Conservation (phyloP, 2,329 filamentous ascomycete species). For the Phaeosphaeria sp. region DNA sequence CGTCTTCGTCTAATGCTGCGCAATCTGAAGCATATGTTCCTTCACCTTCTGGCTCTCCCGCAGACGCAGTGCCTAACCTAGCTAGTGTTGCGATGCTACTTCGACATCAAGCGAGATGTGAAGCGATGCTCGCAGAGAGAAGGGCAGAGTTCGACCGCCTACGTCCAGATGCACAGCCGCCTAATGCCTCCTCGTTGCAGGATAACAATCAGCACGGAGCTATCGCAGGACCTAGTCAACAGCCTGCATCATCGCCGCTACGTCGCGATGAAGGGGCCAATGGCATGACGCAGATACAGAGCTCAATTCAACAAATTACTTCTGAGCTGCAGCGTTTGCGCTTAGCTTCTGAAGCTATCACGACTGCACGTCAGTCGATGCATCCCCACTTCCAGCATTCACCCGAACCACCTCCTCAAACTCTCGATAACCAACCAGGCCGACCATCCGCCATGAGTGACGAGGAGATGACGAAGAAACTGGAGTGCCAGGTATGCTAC, state of each 20-base stretch:
- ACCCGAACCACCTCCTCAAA: conserved; percentile 25
- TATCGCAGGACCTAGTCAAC: neutral
- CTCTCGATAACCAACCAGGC: conserved; percentile 55
- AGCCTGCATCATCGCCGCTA: conserved; percentile 5
- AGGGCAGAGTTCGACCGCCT: neutral
- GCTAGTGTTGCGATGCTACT: neutral
- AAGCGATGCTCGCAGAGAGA: neutral
- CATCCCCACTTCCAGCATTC: conserved; percentile 12
- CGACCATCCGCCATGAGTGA: conserved; percentile 57
- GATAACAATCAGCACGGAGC: neutral
- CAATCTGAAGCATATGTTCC: neutral
- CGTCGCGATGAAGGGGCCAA: neutral
- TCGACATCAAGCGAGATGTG: neutral
- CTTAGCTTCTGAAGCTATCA: conserved; percentile 20
- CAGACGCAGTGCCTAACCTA: neutral
- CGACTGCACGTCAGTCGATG: conserved; percentile 19
- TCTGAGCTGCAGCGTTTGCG: conserved; percentile 25
- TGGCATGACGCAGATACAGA: conserved; percentile 17
- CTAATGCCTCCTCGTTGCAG: neutral
- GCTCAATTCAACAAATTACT: conserved; percentile 24
- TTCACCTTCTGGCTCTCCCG: neutral
- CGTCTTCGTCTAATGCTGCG: neutral
- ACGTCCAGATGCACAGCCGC: neutral
- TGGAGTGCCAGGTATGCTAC: conserved; percentile 62
- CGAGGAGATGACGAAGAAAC: conserved; percentile 56